phyloP scores from a whole-genome alignment of 2,329 filamentous ascomycete species.

The Lasiodiplodia sp. region DNA sequence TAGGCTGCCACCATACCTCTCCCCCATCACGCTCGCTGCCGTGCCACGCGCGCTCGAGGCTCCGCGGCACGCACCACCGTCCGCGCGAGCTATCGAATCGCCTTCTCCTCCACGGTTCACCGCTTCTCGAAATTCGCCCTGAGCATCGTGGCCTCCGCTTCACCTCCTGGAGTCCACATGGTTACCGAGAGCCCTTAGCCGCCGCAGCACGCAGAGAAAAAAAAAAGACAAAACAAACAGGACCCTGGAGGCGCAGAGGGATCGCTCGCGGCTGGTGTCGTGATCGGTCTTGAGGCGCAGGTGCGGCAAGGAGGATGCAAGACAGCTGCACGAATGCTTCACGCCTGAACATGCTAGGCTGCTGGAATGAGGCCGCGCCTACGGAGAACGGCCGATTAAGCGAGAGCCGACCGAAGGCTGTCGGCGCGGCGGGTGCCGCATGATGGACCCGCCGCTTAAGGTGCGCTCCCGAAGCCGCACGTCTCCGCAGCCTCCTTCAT shows the following conservation, averaged over 20 bases:
- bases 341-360: not conserved
- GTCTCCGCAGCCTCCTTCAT: constrained; percentile 18
- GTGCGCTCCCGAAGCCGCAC: constrained; percentile 13
- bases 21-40: not conserved
- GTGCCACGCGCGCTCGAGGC: not conserved
- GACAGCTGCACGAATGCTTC: constrained; percentile 11
- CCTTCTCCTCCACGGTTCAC: not conserved
- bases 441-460: constrained; percentile 10
- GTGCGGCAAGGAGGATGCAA: constrained; percentile 21
- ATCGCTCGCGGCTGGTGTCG: not conserved
- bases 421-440: constrained; percentile 3
- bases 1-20: not conserved
- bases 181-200: no score
- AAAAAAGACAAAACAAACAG: not conserved
- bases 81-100: not conserved
- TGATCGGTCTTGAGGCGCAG: constrained; percentile 2
- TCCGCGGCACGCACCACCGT: not conserved
- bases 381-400: constrained; percentile 1
- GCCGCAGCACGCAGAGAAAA: not conserved
- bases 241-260: not conserved
- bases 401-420: constrained; percentile 7
- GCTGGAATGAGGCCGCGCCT: not conserved
- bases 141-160: not conserved
- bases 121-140: not conserved
- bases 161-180: not conserved